These are phyloP conservation scores for Juncus inflexus DNA, from an alignment of 176 grass and related monocot species.

Conservation along the genomic window DNA sequence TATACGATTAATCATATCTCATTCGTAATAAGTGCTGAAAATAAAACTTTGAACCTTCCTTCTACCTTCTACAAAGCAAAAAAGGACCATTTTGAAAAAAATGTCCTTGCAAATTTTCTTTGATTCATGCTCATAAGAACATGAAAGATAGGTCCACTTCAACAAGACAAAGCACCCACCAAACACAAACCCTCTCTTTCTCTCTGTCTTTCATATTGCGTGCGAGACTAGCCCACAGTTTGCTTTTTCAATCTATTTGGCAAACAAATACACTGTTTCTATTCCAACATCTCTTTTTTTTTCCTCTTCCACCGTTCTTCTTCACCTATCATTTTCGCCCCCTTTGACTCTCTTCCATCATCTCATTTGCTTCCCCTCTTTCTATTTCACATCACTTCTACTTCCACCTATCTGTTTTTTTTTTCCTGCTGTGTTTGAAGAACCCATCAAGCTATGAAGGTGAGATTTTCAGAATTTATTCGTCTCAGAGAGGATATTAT, in stretches of 20 bases:
- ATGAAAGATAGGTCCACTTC: not conserved
- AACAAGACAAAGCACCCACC: not conserved
- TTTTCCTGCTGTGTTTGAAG: not conserved
- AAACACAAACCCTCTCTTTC: not conserved
- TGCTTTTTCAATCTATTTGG: not conserved
- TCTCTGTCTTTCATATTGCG: conserved; percentile 13
- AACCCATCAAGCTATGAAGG: conserved; percentile 36
- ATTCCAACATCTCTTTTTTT: not conserved
- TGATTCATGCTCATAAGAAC: no score
- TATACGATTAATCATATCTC: no score
- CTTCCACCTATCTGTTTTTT: no score
- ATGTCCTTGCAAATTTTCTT: no score
- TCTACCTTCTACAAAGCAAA: no score
- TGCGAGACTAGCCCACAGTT: conserved; percentile 16
- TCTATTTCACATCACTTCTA: no score
- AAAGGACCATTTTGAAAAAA: no score
- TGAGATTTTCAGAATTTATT: conserved; percentile 14
- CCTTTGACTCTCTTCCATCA: conserved; percentile 4
- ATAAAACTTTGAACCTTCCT: no score
- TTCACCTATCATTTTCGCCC: conserved; percentile 7
- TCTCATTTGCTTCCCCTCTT: not conserved
- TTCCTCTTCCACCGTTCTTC: conserved; percentile 1
- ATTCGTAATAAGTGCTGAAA: no score
- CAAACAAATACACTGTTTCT: not conserved
- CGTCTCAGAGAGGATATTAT: no score